Evolutionary conservation across 1,284 basidiomycete species (phyloP).

Genomic region (Puccinia polysora): DNA sequence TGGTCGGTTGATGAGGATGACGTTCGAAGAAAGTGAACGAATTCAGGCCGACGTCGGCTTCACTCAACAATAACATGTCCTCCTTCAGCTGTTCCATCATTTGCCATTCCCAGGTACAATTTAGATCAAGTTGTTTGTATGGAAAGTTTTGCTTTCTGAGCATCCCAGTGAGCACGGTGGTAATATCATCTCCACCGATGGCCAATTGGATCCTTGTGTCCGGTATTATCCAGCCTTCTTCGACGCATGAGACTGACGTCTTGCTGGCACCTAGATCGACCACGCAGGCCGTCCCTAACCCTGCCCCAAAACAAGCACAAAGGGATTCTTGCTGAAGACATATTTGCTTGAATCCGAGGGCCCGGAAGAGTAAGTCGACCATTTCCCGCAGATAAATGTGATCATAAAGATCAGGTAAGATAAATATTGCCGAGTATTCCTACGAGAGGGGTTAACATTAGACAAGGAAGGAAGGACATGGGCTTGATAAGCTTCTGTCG

Average conservation of each 20-base stretch:
- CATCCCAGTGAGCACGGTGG: slow-evolving; percentile 76
- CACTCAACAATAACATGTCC: slow-evolving; percentile 72
- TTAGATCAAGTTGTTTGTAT: slow-evolving; percentile 73
- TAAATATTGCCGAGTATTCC: slow-evolving; percentile 80
- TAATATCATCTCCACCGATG: slow-evolving; percentile 90
- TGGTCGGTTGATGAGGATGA: slow-evolving; percentile 67
- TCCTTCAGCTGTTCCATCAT: slow-evolving; percentile 83
- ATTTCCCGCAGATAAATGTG: slow-evolving; percentile 75
- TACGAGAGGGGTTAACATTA: slow-evolving; percentile 51
- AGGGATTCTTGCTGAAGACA: slow-evolving; percentile 89
- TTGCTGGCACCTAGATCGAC: slow-evolving; percentile 85
- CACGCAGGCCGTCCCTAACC: slow-evolving; percentile 87
- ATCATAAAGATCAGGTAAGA: slow-evolving; percentile 90
- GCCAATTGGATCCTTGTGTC: slow-evolving; percentile 82
- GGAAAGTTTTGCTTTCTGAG: slow-evolving; percentile 79
- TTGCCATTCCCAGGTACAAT: slow-evolving; percentile 73
- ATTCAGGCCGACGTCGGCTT: slow-evolving; percentile 80
- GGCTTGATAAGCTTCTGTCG: not conserved
- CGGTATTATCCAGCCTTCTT: slow-evolving; percentile 81
- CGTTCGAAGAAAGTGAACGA: slow-evolving; percentile 83
- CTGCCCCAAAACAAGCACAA: slow-evolving; percentile 90
- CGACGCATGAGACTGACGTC: slow-evolving; percentile 86
- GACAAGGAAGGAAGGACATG: not conserved
- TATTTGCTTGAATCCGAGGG: slow-evolving; percentile 85
- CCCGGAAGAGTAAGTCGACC: slow-evolving; percentile 67